phyloP scores from a whole-genome alignment of 768 basidiomycete genomes.

The Trametes cubensis region DNA sequence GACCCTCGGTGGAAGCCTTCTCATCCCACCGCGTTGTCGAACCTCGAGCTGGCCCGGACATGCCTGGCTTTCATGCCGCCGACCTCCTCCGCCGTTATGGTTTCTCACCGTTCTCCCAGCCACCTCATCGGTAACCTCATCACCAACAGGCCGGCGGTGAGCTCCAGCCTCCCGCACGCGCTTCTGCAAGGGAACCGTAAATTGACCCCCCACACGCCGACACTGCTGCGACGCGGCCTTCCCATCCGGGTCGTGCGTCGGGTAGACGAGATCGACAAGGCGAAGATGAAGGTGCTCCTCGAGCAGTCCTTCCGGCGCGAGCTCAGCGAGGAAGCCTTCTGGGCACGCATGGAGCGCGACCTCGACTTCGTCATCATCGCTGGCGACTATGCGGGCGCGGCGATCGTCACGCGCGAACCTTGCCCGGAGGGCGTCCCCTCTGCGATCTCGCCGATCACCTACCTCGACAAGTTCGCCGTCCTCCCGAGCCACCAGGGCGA shows the following conservation, averaged over 20 bases:
- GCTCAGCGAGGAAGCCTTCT: conserved; percentile 77
- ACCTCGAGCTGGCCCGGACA: conserved; percentile 80
- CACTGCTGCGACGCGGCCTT: conserved; percentile 85
- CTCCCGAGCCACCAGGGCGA: conserved; percentile 94
- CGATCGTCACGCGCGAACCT: conserved; percentile 77
- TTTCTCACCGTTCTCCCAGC: conserved; percentile 94
- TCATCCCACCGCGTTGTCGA: conserved; percentile 85
- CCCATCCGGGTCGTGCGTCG: conserved; percentile 83
- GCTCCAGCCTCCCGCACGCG: conserved; percentile 93
- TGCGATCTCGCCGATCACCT: conserved; percentile 61
- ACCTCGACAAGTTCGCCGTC: conserved; percentile 98
- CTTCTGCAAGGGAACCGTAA: conserved; percentile 85
- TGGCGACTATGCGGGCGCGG: conserved; percentile 94
- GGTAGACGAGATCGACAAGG: conserved; percentile 67
- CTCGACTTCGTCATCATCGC: conserved; percentile 94
- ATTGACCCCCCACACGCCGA: conserved; percentile 89
- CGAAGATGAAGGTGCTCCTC: conserved; percentile 77
- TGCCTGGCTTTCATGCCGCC: conserved; percentile 93
- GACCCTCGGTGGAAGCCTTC: conserved; percentile 70
- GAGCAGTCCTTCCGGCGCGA: conserved; percentile 83
- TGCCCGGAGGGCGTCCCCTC: conserved; percentile 34
- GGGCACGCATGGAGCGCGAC: conserved; percentile 67
- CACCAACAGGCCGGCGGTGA: conserved; percentile 96
- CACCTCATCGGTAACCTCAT: conserved; percentile 96
- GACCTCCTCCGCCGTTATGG: conserved; percentile 92